Percentiles rank a stretch among this genome's conserved stretches.
These are phyloP conservation scores for Pythium dissimile DNA, from an alignment of 352 stramenopile genomes.

Conservation along the genomic window DNA sequence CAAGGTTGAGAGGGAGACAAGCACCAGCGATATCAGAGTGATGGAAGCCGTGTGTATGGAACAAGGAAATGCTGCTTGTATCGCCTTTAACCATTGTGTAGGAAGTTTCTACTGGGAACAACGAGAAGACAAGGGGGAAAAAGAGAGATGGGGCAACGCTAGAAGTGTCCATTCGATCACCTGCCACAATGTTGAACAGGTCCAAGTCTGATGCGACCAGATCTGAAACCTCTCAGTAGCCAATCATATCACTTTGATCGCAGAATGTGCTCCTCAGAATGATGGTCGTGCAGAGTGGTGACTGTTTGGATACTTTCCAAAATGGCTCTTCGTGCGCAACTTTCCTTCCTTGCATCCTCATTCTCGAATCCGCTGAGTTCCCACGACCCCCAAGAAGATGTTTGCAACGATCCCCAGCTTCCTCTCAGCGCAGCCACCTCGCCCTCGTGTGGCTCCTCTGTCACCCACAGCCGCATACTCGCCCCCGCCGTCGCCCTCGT, in stretches of 20 bases:
- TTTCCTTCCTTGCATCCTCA: background rate
- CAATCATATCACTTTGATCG: background rate
- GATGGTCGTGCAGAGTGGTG: conserved; percentile 4
- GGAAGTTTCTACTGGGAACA: no score
- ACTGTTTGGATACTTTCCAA: conserved; percentile 8
- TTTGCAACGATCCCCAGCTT: conserved; percentile 17
- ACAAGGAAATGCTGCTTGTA: no score
- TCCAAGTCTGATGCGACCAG: background rate
- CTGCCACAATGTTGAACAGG: no score
- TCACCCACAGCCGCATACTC: conserved; percentile 3
- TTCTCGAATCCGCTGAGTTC: conserved; percentile 2
- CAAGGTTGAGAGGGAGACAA: no score
- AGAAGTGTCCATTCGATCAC: no score
- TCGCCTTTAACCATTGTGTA: no score
- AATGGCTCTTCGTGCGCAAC: conserved; percentile 9
- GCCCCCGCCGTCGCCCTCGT: background rate
- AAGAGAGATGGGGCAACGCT: no score
- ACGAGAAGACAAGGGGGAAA: no score
- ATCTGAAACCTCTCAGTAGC: background rate
- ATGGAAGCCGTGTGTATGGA: no score
- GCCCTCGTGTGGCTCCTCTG: background rate
- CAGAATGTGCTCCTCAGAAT: conserved; percentile 5
- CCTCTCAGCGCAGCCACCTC: conserved; percentile 2
- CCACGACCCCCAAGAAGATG: background rate
- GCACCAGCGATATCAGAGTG: no score